Evolutionary conservation across 2,329 filamentous ascomycete species (phyloP).

Genomic region (Fusarium irregulare): DNA sequence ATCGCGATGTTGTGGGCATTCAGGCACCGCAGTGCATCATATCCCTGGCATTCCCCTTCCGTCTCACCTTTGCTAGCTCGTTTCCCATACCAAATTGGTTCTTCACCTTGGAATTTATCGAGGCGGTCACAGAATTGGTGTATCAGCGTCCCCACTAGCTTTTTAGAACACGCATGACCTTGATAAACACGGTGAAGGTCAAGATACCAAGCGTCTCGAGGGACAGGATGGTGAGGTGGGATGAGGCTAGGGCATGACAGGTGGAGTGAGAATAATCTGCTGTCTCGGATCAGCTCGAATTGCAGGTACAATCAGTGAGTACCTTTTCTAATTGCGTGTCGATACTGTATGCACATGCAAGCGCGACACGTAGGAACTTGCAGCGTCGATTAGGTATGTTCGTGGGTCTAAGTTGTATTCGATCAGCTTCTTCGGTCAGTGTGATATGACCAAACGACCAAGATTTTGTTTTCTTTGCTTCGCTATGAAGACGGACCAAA

Average conservation of each 20-base stretch:
- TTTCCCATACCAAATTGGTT: constrained; percentile 7
- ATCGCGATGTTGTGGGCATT: constrained; percentile 36
- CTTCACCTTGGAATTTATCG: constrained; percentile 32
- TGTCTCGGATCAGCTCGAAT: neutral
- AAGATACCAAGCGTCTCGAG: neutral
- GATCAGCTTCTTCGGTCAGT: neutral
- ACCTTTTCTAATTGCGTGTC: neutral
- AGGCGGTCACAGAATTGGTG: constrained; percentile 27
- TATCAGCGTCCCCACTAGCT: constrained; percentile 17
- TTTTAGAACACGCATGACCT: constrained; percentile 20
- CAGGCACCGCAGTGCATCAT: constrained; percentile 5
- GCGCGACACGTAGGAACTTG: neutral
- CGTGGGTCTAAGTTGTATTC: neutral
- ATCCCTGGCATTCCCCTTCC: constrained; percentile 8
- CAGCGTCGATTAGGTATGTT: neutral
- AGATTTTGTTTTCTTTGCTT: neutral
- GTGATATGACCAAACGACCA: neutral
- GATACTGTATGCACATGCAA: constrained; percentile 5
- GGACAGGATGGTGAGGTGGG: neutral
- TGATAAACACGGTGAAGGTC: constrained; percentile 29
- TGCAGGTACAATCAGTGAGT: neutral
- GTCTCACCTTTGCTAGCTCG: constrained; percentile 34
- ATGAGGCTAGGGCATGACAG: neutral
- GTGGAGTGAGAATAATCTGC: constrained; percentile 1
- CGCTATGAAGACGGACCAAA: neutral